phyloP scores from a whole-genome alignment of 176 grass and related monocot genomes.

The Oropetium thomaeum region DNA sequence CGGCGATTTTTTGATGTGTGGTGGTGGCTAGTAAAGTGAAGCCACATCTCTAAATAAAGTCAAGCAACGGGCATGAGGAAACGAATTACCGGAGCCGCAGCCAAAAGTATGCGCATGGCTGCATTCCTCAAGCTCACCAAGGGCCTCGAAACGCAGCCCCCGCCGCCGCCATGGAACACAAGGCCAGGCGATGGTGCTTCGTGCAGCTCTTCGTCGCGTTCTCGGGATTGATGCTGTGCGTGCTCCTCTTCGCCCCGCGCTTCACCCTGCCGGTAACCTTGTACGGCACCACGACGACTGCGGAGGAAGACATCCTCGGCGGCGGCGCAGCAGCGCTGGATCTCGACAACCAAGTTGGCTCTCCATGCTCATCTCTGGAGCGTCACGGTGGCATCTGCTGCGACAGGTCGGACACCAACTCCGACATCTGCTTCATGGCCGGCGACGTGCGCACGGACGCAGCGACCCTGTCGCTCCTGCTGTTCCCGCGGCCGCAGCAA shows the following conservation, averaged over 20 bases:
- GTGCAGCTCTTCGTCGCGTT: not conserved
- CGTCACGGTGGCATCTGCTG: slow-evolving; percentile 55
- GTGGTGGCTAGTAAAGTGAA: too few relatives aligned
- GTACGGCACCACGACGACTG: not conserved
- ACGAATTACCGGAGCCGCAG: too few relatives aligned
- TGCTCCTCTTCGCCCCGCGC: slow-evolving; percentile 34
- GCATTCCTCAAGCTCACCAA: too few relatives aligned
- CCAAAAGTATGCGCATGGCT: too few relatives aligned
- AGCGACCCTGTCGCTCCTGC: slow-evolving; percentile 43
- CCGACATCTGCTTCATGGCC: slow-evolving; percentile 81
- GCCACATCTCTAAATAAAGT: too few relatives aligned
- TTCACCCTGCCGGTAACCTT: not conserved
- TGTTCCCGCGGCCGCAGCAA: slow-evolving; percentile 11
- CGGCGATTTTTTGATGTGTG: too few relatives aligned
- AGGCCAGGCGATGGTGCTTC: not conserved
- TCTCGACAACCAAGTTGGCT: slow-evolving; percentile 41
- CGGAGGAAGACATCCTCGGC: not conserved
- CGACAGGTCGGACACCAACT: slow-evolving; percentile 54
- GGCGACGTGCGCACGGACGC: slow-evolving; percentile 65
- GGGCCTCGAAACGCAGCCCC: too few relatives aligned
- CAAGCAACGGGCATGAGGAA: too few relatives aligned
- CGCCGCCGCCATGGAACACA: not conserved
- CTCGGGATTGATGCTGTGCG: slow-evolving; percentile 22
- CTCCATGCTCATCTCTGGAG: slow-evolving; percentile 43
- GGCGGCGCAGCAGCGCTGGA: not conserved